Base-by-base conservation (phyloP, 2,329 filamentous ascomycete genomes). In the Cadophora malorum region DNA sequence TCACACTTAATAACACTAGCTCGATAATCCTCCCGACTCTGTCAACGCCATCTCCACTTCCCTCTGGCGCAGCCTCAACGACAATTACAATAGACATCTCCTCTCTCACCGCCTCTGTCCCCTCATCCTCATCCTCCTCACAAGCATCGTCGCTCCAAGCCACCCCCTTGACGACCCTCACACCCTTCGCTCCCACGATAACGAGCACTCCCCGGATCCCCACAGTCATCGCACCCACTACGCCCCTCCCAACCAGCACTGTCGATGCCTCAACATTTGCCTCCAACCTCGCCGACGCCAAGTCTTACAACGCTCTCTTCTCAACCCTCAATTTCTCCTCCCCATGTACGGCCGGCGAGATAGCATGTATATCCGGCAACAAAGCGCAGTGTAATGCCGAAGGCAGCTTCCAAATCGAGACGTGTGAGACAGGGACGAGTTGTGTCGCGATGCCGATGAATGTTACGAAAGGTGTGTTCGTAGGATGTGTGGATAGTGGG, bases 391-490 rank as follows among this genome's bases (percentile, higher is more conserved):
- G 87, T 73, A 76, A 77, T 33, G 65, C 70, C 25, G 68, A 70
- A 12, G 82, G 82, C 21, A 74, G 72, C 0, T 88, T 84, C 72
- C 72, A 76, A 4, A 80, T 87, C 0, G 69, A 76, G 10, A 82
- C 82, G 50, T 79, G 77, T 35, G 52, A 49, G 0, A 61, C 70
- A 0, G 78, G 77, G 10, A 75, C 76, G 56, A 76, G 78, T 59
- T 89, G 87, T 76, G 84, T 82, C 60, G 87, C 85, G 1, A 75
- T 88, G 69, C 87, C 87, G 0, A 83, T 87, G 80, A 82, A 80
- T 47, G 81, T 76, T 12, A 80, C 80, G 0, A 73, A 74, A 0
- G 86, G 85, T 3, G 83, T 86, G 10, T 75, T 79, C 64, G 78
- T 89, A 28, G 81, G 80, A 2, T 89, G 87, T 69, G 78, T 79